These are phyloP conservation scores for Wickerhamomyces canadensis DNA, from an alignment of 805 yeast genomes.

Conservation along the genomic window DNA sequence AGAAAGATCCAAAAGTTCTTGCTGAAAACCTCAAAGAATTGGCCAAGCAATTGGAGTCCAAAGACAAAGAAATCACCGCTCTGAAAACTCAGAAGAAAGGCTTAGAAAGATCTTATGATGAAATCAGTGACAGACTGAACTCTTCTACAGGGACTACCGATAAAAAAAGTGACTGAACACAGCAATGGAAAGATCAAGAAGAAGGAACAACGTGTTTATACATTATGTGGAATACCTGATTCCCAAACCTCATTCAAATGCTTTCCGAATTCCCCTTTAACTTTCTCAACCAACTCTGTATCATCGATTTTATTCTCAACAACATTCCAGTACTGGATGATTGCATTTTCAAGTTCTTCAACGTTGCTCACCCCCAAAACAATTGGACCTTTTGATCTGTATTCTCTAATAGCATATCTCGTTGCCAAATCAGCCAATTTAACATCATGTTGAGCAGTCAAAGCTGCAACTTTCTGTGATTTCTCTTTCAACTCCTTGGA, in stretches of 20 bases:
- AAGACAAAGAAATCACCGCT: constrained; percentile 39
- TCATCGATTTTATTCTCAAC: constrained; percentile 25
- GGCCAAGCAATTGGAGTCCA: constrained; percentile 31
- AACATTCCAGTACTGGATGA: constrained; percentile 49
- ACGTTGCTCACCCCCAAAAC: constrained; percentile 74
- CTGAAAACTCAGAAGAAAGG: constrained; percentile 47
- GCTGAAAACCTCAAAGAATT: constrained; percentile 24
- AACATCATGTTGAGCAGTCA: constrained; percentile 29
- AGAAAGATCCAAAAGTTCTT: constrained; percentile 13
- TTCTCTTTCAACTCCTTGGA: constrained; percentile 44
- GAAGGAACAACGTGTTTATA: too few relatives aligned
- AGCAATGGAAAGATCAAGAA: background rate
- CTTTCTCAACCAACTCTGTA: constrained; percentile 32
- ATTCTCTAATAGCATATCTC: constrained; percentile 57
- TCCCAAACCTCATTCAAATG: constrained; percentile 67
- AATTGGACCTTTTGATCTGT: constrained; percentile 39
- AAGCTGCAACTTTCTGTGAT: constrained; percentile 38
- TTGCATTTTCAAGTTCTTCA: constrained; percentile 59
- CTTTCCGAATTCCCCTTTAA: constrained; percentile 41
- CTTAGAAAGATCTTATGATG: constrained; percentile 44
- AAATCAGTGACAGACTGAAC: constrained; percentile 26
- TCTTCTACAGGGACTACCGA: constrained; percentile 8
- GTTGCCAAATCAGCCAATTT: constrained; percentile 83
- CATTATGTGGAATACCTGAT: constrained; percentile 33
- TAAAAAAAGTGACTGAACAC: constrained; percentile 23